Conservation (phyloP, 768 basidiomycete genomes). For the Dentipellis sp. region DNA sequence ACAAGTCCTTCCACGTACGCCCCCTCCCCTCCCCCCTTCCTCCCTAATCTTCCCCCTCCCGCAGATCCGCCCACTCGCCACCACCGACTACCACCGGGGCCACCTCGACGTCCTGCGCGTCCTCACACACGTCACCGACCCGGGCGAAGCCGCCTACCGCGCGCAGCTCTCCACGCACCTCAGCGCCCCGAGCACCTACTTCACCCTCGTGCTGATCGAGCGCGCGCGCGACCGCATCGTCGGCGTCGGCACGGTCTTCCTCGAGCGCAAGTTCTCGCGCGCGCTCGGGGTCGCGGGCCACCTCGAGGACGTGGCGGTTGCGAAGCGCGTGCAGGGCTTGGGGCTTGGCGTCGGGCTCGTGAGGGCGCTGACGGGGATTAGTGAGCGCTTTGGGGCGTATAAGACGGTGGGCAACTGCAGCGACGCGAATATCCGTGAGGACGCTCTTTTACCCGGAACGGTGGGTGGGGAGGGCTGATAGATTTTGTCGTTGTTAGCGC, state of each 20-base stretch:
- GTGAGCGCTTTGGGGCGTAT: conserved; percentile 76
- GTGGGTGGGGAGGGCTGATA: background rate
- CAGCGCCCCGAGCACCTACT: conserved; percentile 58
- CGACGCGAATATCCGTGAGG: background rate
- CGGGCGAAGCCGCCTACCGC: conserved; percentile 60
- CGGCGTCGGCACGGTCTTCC: conserved; percentile 72
- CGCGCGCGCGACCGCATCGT: conserved; percentile 70
- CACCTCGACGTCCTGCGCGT: conserved; percentile 79
- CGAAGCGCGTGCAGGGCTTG: conserved; percentile 92
- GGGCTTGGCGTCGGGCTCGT: conserved; percentile 86
- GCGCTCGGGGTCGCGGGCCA: conserved; percentile 84
- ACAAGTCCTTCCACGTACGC: conserved; percentile 58
- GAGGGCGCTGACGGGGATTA: conserved; percentile 75
- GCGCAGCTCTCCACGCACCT: conserved; percentile 60
- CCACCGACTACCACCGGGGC: conserved; percentile 71
- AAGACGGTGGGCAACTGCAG: conserved; percentile 97
- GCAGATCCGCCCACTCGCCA: conserved; percentile 79
- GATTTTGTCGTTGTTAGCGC: conserved; percentile 50
- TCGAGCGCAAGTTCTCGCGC: conserved; percentile 93
- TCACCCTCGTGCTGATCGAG: conserved; percentile 75
- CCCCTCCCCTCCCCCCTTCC: background rate
- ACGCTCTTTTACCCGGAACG: background rate
- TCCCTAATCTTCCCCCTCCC: background rate
- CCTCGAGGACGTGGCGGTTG: conserved; percentile 99
- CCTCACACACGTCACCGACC: conserved; percentile 61